These are phyloP conservation scores for Erodium trifolium DNA, from an alignment of 441 rosid genomes.

Conservation along the genomic window DNA sequence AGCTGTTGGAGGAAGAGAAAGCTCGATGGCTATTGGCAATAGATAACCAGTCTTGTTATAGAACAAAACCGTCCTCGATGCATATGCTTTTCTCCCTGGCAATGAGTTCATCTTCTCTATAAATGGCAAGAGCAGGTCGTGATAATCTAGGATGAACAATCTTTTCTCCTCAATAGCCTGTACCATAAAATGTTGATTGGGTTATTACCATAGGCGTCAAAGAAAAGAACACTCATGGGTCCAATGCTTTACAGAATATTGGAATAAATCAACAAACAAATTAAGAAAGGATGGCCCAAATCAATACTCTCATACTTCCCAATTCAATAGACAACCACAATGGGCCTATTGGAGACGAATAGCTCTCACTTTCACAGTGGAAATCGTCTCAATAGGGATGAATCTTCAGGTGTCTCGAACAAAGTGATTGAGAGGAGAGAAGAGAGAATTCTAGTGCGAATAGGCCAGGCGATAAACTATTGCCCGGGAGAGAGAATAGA, in stretches of 20 bases:
- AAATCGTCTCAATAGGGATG: no score
- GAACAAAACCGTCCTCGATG: constrained; percentile 68
- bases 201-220: not conserved
- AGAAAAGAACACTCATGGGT: not conserved
- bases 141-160: constrained; percentile 73
- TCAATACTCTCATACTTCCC: not conserved
- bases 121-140: constrained; percentile 80
- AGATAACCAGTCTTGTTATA: constrained; percentile 35
- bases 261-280: no score
- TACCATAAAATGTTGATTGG: constrained; percentile 15
- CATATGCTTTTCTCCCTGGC: constrained; percentile 53
- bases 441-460: no score
- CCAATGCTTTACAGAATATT: no score
- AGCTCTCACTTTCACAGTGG: no score
- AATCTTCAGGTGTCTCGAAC: no score
- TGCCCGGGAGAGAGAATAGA: no score
- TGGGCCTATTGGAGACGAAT: no score
- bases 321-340: no score
- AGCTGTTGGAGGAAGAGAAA: constrained; percentile 58
- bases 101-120: constrained; percentile 51
- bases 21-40: constrained; percentile 77
- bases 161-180: constrained; percentile 85
- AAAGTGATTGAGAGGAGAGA: no score
- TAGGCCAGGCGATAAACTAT: no score
- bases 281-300: not conserved